These are phyloP conservation scores for Rehmannia glutinosa DNA, from an alignment of 257 asterid genomes.

Conservation along the genomic window DNA sequence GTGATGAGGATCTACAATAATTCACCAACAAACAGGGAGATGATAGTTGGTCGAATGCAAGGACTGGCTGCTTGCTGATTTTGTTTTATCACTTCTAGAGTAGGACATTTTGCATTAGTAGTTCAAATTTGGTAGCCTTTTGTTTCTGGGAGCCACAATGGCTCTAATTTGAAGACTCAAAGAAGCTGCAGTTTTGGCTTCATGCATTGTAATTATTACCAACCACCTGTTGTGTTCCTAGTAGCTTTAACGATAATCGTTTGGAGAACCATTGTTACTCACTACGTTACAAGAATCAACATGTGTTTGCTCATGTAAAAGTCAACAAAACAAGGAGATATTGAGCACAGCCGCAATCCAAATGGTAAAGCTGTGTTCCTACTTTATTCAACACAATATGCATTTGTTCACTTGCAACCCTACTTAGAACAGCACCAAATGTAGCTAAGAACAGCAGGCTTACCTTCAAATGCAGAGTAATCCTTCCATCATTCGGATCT, in stretches of 20 bases:
- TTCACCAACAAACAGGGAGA: neutral
- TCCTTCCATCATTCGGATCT: conserved; percentile 88
- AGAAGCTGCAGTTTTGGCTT: conserved; percentile 9
- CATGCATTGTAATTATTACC: neutral
- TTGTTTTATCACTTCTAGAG: neutral
- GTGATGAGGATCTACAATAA: neutral
- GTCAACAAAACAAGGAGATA: neutral
- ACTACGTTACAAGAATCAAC: neutral
- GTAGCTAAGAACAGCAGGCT: neutral
- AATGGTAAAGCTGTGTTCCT: neutral
- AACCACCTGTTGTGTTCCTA: neutral
- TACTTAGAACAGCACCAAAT: neutral
- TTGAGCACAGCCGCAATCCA: neutral
- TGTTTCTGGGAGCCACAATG: neutral
- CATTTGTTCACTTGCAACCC: neutral
- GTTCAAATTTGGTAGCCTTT: neutral
- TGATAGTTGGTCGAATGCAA: no score
- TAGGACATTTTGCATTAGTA: neutral
- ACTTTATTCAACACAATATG: neutral
- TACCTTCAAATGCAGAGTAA: conserved; percentile 87
- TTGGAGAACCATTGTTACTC: neutral
- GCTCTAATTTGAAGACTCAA: neutral
- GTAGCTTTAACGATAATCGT: conserved; percentile 3
- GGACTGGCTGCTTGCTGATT: no score
- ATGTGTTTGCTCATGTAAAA: neutral